phyloP scores from a whole-genome alignment of 2,329 filamentous ascomycete species.

The Xylaria multiplex region DNA sequence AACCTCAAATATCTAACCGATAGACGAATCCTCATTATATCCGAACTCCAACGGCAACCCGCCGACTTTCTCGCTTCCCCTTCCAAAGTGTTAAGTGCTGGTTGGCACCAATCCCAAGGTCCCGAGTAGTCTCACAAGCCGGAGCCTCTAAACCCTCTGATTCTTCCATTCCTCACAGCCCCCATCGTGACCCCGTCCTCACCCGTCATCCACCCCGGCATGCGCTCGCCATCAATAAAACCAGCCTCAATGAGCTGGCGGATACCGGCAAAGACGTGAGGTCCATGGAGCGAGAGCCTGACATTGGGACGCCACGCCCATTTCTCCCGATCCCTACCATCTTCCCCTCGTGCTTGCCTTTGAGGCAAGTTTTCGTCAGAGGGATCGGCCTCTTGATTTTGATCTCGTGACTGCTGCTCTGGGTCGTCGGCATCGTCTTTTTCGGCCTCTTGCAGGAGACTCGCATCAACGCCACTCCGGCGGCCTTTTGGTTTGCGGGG shows the following conservation, averaged over 20 bases:
- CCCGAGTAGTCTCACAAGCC: slow-evolving; percentile 53
- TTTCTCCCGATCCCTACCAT: slow-evolving; percentile 40
- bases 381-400: slow-evolving; percentile 26
- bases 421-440: slow-evolving; percentile 42
- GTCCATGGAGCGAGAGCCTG: slow-evolving; percentile 75
- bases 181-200: slow-evolving; percentile 83
- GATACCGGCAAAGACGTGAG: slow-evolving; percentile 83
- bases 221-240: slow-evolving; percentile 76
- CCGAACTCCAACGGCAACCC: background rate
- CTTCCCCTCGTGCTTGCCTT: slow-evolving; percentile 42
- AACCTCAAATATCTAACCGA: background rate
- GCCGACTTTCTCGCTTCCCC: slow-evolving; percentile 21
- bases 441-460: slow-evolving; percentile 42
- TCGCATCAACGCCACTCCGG: slow-evolving; percentile 41
- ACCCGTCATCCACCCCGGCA: slow-evolving; percentile 93
- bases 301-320: slow-evolving; percentile 66
- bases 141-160: slow-evolving; percentile 67
- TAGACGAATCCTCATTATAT: background rate
- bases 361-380: slow-evolving; percentile 42
- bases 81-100: slow-evolving; percentile 25
- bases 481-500: slow-evolving; percentile 41
- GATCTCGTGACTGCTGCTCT: background rate
- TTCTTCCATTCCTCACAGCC: slow-evolving; percentile 72
- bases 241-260: slow-evolving; percentile 81
- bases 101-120: background rate